phyloP scores from a whole-genome alignment of 306 rosid genomes.

The Cicer chorassanicum region DNA sequence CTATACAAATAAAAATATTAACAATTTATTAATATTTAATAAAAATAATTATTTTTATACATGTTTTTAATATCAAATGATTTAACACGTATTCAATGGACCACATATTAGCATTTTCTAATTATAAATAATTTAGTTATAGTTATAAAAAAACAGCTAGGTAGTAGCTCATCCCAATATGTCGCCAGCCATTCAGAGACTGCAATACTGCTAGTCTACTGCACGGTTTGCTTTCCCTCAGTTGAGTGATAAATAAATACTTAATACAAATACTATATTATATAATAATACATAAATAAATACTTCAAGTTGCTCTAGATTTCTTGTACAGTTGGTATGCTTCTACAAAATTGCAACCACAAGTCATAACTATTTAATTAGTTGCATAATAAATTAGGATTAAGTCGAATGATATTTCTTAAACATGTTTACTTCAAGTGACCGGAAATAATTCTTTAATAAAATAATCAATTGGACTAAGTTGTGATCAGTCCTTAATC shows the following conservation, averaged over 20 bases:
- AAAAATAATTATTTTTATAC: too few relatives aligned
- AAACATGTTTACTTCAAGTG: slow-evolving; percentile 36
- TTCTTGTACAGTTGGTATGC: slow-evolving; percentile 27
- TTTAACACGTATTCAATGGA: too few relatives aligned
- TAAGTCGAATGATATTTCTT: slow-evolving; percentile 8
- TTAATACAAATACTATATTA: background rate
- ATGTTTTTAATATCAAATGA: too few relatives aligned
- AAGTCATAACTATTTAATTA: slow-evolving; percentile 1
- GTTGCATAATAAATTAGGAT: background rate
- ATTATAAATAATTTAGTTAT: background rate
- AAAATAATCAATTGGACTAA: slow-evolving; percentile 32
- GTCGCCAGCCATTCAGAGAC: slow-evolving; percentile 49
- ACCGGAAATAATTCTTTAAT: background rate
- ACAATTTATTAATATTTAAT: too few relatives aligned
- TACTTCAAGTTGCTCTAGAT: slow-evolving; percentile 42
- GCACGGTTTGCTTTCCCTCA: slow-evolving; percentile 28
- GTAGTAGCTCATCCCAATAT: slow-evolving; percentile 50
- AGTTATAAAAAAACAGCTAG: slow-evolving; percentile 43
- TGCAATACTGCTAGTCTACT: slow-evolving; percentile 35
- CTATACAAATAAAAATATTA: too few relatives aligned
- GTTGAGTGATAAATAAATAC: background rate
- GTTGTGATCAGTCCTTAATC: slow-evolving; percentile 34
- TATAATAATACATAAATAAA: slow-evolving; percentile 1
- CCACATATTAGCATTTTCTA: too few relatives aligned
- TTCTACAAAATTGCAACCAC: slow-evolving; percentile 41